Evolutionary conservation across 2,329 filamentous ascomycete genomes (phyloP), one percentile per base, ranked within the genome.

Genomic region (Rhexocercosporidium sp.): DNA sequence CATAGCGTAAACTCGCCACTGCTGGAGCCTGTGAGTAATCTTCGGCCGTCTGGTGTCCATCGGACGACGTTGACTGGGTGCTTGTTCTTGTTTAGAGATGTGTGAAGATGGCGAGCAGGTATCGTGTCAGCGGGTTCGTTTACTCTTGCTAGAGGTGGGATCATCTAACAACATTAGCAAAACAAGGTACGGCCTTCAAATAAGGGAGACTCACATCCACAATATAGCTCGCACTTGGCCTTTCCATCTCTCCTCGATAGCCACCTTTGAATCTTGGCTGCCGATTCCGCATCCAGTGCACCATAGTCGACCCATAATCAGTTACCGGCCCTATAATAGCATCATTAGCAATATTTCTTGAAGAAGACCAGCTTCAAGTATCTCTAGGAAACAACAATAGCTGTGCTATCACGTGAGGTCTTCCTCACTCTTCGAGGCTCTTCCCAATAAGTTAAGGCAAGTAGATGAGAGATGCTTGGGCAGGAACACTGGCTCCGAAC

Each of bases 1-100:
- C 96, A 99, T 3, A 99, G 81, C 46, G 96, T 99, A 76, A 99
- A 99, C 78, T 99, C 96, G 76, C 96, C 96, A 78, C 95, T 98
- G 72, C 94, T 97, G 0, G 94, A 97, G 25, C 94, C 96, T 0
- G 96, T 98, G 77, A 99, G 85, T 65, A 99, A 82, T 72, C 96
- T 86, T 69, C 96, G 90, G 31, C 96, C 96, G 79, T 99, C 96
- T 7, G 96, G 96, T 18, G 96, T 99, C 96, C 96, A 99, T 78
- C 93, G 88, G 47, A 99, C 95, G 9, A 98, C 93, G 71, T 97
- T 98, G 76, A 99, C 92, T 1, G 96, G 96, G 74, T 98, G 96
- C 77, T 97, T 97, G 76, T 97, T 94, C 78, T 99, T 99, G 82
- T 98, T 98, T 7, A 98, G 87, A 0, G 96, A 98, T n/a, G 96